Evolutionary conservation across 768 basidiomycete genomes (phyloP).

Genomic region (Xerocomellus amylosporus): DNA sequence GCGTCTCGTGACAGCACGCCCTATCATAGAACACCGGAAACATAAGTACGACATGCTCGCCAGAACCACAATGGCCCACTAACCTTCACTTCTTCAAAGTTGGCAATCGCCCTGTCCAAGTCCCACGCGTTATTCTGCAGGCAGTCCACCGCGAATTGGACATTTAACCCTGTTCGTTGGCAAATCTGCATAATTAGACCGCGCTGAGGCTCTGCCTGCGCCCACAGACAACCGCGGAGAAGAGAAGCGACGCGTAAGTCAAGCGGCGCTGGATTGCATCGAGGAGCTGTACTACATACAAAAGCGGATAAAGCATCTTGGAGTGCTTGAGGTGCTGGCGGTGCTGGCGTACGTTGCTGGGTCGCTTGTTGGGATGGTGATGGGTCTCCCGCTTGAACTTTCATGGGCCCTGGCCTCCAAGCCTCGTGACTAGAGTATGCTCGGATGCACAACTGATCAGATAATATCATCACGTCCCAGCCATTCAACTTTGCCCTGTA

Average conservation of each 20-base stretch:
- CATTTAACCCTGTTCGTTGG: conserved; percentile 74
- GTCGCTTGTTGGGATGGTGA: conserved; percentile 17
- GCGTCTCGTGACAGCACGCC: conserved; percentile 52
- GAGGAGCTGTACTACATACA: conserved; percentile 42
- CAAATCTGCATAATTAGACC: conserved; percentile 67
- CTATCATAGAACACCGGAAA: conserved; percentile 33
- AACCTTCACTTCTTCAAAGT: conserved; percentile 89
- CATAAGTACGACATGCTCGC: conserved; percentile 23
- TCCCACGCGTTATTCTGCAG: conserved; percentile 85
- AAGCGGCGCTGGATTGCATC: conserved; percentile 7
- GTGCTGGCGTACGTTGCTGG: conserved; percentile 24
- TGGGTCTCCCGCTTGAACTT: conserved; percentile 55
- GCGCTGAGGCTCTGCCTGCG: conserved; percentile 68
- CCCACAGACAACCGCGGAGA: conserved; percentile 10
- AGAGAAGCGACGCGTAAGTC: conserved; percentile 10
- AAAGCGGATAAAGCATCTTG: conserved; percentile 53
- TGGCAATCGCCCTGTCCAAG: conserved; percentile 69
- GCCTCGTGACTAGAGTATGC: conserved; percentile 80
- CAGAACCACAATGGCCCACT: conserved; percentile 24
- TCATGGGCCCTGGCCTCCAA: conserved; percentile 73
- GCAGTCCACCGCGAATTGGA: conserved; percentile 80
- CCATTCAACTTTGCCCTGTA: conserved; percentile 72
- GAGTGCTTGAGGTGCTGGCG: conserved; percentile 39
- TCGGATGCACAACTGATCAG: conserved; percentile 82
- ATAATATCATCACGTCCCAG: conserved; percentile 89